Evolutionary conservation across 352 stramenopile species (phyloP).

Genomic region (Phytophthora gonapodyides): DNA sequence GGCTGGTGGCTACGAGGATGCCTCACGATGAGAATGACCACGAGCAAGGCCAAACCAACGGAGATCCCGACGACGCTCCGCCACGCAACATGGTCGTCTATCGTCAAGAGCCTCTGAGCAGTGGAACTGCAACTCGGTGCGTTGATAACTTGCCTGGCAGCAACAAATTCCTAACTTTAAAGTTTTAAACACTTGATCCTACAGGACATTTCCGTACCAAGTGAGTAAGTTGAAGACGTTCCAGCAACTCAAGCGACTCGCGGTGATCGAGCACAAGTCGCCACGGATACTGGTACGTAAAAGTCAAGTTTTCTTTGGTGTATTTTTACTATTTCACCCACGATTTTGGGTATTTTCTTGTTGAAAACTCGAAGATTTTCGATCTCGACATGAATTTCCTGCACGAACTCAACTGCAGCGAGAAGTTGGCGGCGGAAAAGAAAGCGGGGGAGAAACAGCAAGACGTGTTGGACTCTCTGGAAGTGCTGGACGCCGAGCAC

Average conservation of each 20-base stretch:
- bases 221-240: constrained; percentile 59
- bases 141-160: neutral
- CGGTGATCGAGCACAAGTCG: constrained; percentile 68
- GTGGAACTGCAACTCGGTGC: constrained; percentile 20
- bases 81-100: constrained; percentile 28
- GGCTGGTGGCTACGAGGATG: constrained; percentile 53
- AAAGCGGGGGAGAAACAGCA: constrained; percentile 38
- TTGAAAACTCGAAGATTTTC: constrained; percentile 49
- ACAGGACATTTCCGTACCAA: constrained; percentile 70
- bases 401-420: constrained; percentile 62
- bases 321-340: constrained; percentile 1
- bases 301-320: constrained; percentile 1
- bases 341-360: neutral
- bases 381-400: constrained; percentile 66
- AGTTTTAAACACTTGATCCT: neutral
- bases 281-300: constrained; percentile 50
- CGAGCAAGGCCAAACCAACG: constrained; percentile 25
- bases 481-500: constrained; percentile 67
- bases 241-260: constrained; percentile 49
- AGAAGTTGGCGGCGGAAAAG: constrained; percentile 47
- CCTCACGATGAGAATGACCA: constrained; percentile 31
- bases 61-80: constrained; percentile 22
- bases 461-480: constrained; percentile 30
- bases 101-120: constrained; percentile 32
- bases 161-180: too few species aligned